Evolutionary conservation across 805 yeast genomes (phyloP), one percentile per base, ranked within the genome.

Genomic region (Saturnispora sanitii): DNA sequence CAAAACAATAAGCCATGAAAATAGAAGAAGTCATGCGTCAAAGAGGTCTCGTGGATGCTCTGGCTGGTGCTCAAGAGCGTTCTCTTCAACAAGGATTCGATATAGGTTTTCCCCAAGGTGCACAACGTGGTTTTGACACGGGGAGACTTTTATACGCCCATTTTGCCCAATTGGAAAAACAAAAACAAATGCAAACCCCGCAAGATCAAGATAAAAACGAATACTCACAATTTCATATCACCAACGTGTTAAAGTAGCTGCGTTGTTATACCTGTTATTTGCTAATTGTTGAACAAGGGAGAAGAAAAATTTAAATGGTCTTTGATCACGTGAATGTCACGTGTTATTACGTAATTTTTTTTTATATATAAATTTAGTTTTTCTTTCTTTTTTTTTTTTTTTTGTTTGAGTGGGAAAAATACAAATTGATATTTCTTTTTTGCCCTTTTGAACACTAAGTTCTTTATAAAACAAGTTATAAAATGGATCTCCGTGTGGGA

Each of bases 401-500:
- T 23, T 23, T 23, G 26, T 11, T 23, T 23, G 9, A 11, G 6
- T 23, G n/a, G n/a, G 26, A 22, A 19, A 17, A n/a, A 22, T 27
- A 15, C 11, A n/a, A 22, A 27, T 23, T 31, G 15, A 23, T 23
- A 18, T 17, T 17, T 22, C 19, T 21, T 20, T 21, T 28, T 37
- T 37, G 33, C 34, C 40, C 34, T 21, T 30, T 17, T 22, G 13
- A n/a, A 6, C 16, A 11, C 6, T 25, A 20, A 17, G 6, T 8
- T 35, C 17, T 35, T 17, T 16, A 18, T 9, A 35, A 36, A 16
- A 13, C 12, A 35, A 8, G 16, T n/a, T n/a, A 12, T 12, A 17
- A 25, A 16, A 40, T 60, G 76, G 95, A 84, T 62, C 71, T 83
- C 57, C 74, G 94, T 59, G 90, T 90, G 30, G 97, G 97, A 38